These are phyloP conservation scores for Huiozyma naganishii DNA, from an alignment of 805 yeast genomes.

Conservation along the genomic window DNA sequence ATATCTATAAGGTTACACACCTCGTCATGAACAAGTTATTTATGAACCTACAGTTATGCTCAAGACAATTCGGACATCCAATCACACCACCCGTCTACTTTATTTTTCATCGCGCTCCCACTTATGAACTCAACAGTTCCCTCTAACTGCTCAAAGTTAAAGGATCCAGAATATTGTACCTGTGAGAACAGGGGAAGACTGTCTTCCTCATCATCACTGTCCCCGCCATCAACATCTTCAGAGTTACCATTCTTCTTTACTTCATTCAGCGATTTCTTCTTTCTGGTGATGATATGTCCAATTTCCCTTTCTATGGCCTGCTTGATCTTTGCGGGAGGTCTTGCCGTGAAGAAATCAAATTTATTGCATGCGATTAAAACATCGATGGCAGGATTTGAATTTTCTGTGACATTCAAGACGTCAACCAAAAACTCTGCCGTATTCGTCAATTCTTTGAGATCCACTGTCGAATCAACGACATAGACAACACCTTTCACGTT, in stretches of 20 bases:
- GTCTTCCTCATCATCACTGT: constrained; percentile 9
- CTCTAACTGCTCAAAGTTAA: constrained; percentile 59
- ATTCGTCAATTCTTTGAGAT: constrained; percentile 36
- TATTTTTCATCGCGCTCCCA: constrained; percentile 58
- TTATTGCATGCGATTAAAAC: constrained; percentile 75
- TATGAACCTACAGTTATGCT: no score
- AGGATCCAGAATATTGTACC: constrained; percentile 24
- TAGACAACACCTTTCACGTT: constrained; percentile 59
- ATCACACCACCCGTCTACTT: constrained; percentile 51
- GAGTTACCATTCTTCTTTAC: constrained; percentile 25
- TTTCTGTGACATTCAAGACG: constrained; percentile 52
- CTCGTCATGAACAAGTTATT: no score
- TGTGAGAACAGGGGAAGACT: constrained; percentile 27
- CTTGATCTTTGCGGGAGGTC: constrained; percentile 54
- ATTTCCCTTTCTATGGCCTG: constrained; percentile 55
- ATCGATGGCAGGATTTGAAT: constrained; percentile 24
- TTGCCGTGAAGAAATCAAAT: constrained; percentile 72
- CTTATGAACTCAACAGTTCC: constrained; percentile 59
- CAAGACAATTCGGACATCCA: constrained; percentile 40
- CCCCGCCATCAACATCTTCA: constrained; percentile 17
- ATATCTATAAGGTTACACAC: no score
- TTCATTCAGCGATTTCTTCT: constrained; percentile 36
- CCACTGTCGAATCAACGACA: constrained; percentile 64
- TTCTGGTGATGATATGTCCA: constrained; percentile 37
- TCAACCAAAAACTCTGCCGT: constrained; percentile 51